phyloP scores from a whole-genome alignment of 805 yeast species.

The Kluyveromyces nonfermentans region DNA sequence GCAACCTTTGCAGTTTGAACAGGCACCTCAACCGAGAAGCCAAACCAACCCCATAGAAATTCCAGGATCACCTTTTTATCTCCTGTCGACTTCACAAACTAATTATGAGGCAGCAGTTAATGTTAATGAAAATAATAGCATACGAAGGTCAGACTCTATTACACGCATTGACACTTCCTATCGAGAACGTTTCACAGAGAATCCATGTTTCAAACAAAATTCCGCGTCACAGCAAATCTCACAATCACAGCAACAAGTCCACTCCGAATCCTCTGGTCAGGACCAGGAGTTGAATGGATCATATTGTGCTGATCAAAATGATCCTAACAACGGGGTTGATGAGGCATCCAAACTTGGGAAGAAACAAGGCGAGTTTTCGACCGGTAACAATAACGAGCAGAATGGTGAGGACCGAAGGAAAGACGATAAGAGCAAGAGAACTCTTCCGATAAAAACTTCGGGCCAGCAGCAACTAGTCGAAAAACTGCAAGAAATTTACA shows the following conservation, averaged over 20 bases:
- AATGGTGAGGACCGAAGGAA: constrained; percentile 6
- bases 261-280: neutral
- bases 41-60: constrained; percentile 5
- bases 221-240: neutral
- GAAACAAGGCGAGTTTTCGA: neutral
- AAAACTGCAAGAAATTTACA: constrained; percentile 66
- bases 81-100: constrained; percentile 9
- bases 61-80: constrained; percentile 12
- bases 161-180: neutral
- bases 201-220: constrained; percentile 1
- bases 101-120: constrained; percentile 8
- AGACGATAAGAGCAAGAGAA: constrained; percentile 16
- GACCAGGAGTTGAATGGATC: neutral
- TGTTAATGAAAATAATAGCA: constrained; percentile 8
- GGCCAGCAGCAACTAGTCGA: constrained; percentile 42
- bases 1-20: constrained; percentile 7
- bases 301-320: neutral
- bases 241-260: neutral
- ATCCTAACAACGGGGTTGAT: neutral
- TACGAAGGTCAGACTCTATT: constrained; percentile 5
- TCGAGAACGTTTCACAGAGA: neutral
- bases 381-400: constrained; percentile 13
- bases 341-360: neutral
- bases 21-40: constrained; percentile 7
- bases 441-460: constrained; percentile 27